phyloP scores from a whole-genome alignment of 1,139 yeast species.

The Geotrichum restrictum region DNA sequence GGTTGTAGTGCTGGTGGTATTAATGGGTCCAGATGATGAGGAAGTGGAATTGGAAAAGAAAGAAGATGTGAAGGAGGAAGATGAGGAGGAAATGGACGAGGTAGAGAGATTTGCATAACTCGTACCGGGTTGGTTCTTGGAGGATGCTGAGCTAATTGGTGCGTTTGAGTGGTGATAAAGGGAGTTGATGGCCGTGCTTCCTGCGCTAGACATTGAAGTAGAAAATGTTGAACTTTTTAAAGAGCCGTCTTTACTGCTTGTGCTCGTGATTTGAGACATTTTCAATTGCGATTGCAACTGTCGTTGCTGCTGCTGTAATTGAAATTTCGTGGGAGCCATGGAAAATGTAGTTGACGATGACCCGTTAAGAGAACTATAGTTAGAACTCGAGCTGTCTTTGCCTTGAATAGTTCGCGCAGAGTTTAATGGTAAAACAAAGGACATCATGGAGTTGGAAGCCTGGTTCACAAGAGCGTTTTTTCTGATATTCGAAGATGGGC shows the following conservation, averaged over 20 bases:
- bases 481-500: constrained; percentile 13
- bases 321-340: constrained; percentile 4
- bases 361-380: background rate
- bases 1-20: constrained; percentile 12
- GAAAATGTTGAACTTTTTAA: no score
- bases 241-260: no score
- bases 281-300: no score
- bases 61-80: no score
- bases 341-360: background rate
- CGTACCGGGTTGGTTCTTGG: background rate
- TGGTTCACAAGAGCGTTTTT: constrained; percentile 13
- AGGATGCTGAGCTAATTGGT: background rate
- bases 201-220: no score
- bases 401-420: background rate
- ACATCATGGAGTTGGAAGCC: constrained; percentile 9
- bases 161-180: no score
- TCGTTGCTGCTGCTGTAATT: constrained; percentile 21
- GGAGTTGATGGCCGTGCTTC: no score
- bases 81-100: no score
- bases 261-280: no score
- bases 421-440: background rate
- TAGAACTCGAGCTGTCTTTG: constrained; percentile 18
- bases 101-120: no score
- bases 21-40: background rate
- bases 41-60: background rate